phyloP scores from a whole-genome alignment of 2,329 filamentous ascomycete species.

The Paecilomyces sp. region DNA sequence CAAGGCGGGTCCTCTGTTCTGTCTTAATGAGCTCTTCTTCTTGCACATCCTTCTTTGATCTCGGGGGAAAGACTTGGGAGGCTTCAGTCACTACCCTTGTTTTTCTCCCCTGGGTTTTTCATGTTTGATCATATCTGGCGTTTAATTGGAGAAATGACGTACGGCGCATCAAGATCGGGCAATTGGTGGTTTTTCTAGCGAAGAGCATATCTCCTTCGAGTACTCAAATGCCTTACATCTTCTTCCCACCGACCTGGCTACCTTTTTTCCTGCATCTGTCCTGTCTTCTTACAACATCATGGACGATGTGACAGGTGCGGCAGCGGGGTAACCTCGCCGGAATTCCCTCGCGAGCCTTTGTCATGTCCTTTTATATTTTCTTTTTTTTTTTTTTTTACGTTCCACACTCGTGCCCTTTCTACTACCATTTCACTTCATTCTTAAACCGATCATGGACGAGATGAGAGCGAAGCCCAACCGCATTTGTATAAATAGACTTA shows the following conservation, averaged over 20 bases:
- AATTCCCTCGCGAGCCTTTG: background rate
- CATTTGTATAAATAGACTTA: background rate
- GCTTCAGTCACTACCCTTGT: conserved; percentile 6
- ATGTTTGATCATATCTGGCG: conserved; percentile 27
- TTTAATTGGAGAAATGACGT: conserved; percentile 28
- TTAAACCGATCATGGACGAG: background rate
- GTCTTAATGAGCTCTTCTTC: conserved; percentile 21
- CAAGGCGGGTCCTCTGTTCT: conserved; percentile 29
- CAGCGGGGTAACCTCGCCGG: background rate
- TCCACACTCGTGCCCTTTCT: background rate
- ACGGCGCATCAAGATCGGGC: conserved; percentile 23
- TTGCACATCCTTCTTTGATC: conserved; percentile 28
- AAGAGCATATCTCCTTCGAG: conserved; percentile 11
- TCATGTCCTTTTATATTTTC: background rate
- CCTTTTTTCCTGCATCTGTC: background rate
- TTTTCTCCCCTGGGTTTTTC: conserved; percentile 10
- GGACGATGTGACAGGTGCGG: background rate
- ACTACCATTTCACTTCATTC: background rate
- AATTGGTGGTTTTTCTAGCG: conserved; percentile 18
- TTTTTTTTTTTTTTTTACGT: background rate
- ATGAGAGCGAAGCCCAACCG: background rate
- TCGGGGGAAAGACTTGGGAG: background rate
- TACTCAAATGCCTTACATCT: background rate
- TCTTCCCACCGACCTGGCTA: background rate
- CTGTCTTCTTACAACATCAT: background rate